Percentiles rank a stretch among this genome's conserved stretches.
Conservation (phyloP, 768 basidiomycete species). For the Royoungia palumana region DNA sequence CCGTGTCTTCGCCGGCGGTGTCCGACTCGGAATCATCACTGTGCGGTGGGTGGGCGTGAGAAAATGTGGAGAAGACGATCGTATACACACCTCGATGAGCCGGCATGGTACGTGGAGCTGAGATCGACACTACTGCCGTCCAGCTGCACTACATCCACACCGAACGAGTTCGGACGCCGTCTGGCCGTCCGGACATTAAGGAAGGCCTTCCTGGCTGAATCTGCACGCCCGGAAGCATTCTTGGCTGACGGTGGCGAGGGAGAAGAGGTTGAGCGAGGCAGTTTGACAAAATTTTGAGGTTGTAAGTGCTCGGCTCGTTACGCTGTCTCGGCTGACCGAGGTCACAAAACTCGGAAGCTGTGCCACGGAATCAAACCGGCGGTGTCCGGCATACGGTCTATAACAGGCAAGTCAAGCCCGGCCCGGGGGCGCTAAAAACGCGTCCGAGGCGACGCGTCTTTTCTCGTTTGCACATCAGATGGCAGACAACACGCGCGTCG, state of each 20-base stretch:
- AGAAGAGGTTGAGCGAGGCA: conserved; percentile 78
- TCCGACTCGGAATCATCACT: conserved; percentile 51
- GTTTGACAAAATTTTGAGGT: conserved; percentile 40
- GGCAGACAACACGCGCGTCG: conserved; percentile 26
- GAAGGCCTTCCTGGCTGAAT: conserved; percentile 39
- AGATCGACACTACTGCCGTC: conserved; percentile 49
- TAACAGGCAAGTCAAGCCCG: conserved; percentile 6
- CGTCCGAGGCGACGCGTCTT: conserved; percentile 12
- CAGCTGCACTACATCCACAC: conserved; percentile 17
- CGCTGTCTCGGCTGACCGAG: background rate
- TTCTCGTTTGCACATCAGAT: conserved; percentile 15
- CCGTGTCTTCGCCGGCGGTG: conserved; percentile 58
- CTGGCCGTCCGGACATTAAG: conserved; percentile 27
- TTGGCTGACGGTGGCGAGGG: conserved; percentile 67
- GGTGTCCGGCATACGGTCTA: conserved; percentile 1
- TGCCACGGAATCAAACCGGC: background rate
- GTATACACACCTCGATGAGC: conserved; percentile 78
- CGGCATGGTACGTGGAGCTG: conserved; percentile 87
- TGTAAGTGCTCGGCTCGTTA: background rate
- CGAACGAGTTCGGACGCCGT: conserved; percentile 26
- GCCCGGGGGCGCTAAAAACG: background rate
- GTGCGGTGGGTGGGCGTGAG: conserved; percentile 18
- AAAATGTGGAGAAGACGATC: conserved; percentile 14
- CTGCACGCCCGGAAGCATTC: conserved; percentile 50
- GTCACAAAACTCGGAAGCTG: conserved; percentile 7